Evolutionary conservation across 441 rosid species (phyloP).

Genomic region (Populus hybrid): DNA sequence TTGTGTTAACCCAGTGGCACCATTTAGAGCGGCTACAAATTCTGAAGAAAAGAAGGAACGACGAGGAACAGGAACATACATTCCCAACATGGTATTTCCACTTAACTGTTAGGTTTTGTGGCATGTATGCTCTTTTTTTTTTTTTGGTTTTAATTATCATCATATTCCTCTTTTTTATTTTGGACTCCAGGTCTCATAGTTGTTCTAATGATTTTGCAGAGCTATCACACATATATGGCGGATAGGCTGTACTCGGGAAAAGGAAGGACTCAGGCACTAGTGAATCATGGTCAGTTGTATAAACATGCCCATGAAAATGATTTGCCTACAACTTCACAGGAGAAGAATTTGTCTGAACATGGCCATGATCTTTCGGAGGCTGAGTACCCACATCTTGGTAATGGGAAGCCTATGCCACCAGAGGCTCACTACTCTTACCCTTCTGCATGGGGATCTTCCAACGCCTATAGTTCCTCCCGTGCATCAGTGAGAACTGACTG

Average conservation of each 20-base stretch:
- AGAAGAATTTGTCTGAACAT: constrained; percentile 12
- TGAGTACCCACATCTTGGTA: constrained; percentile 27
- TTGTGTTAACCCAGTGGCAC: constrained; percentile 40
- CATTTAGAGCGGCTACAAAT: constrained; percentile 44
- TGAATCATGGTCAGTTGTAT: constrained; percentile 4
- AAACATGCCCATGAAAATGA: constrained; percentile 11
- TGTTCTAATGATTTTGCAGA: constrained; percentile 23
- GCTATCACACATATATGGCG: constrained; percentile 10
- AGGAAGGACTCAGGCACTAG: constrained; percentile 17
- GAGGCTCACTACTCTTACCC: neutral
- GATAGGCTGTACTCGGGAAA: constrained; percentile 15
- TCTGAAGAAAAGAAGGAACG: constrained; percentile 65
- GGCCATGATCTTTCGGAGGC: constrained; percentile 17
- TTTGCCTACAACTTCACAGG: neutral
- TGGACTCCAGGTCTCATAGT: neutral
- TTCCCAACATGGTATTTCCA: constrained; percentile 65
- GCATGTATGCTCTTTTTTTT: neutral
- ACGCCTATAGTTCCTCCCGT: constrained; percentile 9
- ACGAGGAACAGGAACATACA: constrained; percentile 86
- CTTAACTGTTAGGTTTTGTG: neutral
- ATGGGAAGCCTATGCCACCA: constrained; percentile 12
- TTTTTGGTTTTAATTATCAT: too few species aligned
- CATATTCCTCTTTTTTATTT: neutral
- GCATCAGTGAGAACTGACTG: constrained; percentile 4
- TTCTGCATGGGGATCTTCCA: constrained; percentile 19